Base-by-base conservation (phyloP, 257 asterid genomes). In the Catharanthus roseus region DNA sequence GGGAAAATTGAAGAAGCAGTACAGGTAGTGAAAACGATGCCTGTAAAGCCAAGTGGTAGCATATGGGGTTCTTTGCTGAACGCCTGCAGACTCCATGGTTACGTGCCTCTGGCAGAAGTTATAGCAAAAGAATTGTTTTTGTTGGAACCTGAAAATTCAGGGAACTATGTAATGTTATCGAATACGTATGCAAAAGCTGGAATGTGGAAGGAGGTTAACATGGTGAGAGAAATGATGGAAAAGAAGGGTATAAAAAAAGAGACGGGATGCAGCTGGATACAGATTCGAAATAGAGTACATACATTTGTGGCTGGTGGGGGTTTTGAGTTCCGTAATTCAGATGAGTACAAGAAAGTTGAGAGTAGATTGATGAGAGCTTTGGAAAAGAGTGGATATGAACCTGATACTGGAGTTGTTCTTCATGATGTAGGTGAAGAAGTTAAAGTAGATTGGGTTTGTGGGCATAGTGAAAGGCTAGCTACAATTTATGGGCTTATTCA, bases 31-130 rank as follows among this genome's bases (percentile, higher is more conserved):
- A 78, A 79, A 71, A 78, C 56, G 68, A 84, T 86, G 85, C 84
- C 87, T 15, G 42, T 75, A 56, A 79, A 74, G 33, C 87, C 89
- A 3, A 77, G 74, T 62, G 86, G 83, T 28, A 82, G 86, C 72
- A 76, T 81, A 23, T 87, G 86, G 89, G 88, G 92, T 9, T 85
- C 85, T 3, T 71, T 86, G 82, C 86, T 87, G 29, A 81, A 79
- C 50, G 79, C 91, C 8, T 84, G 89, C 61, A 77, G 84, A 70
- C 56, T 83, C 26, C 68, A 83, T 1, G 73, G 84, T 54, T 64
- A 81, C 31, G 79, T 87, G 21, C 60, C 81, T 41, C 80, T 78
- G 16, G 89, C 87, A 24, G 86, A 81, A 63, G 72, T 34, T n/a
- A 67, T 85, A 39, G 82, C 85, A 1, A 76, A 81, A 38, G 61